phyloP scores from a whole-genome alignment of 345 rosid species.

The Eucalyptus regnans region DNA sequence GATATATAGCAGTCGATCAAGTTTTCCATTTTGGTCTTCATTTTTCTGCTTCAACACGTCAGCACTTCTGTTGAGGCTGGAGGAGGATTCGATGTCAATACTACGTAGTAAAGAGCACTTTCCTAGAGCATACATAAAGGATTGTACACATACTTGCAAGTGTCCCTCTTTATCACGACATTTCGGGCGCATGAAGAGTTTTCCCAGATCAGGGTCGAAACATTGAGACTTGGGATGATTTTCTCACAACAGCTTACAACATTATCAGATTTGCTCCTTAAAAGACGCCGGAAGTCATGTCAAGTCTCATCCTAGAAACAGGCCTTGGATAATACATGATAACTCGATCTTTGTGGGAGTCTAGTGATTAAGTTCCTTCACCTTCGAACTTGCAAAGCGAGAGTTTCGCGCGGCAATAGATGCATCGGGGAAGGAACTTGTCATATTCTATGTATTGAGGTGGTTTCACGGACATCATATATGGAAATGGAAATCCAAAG shows the following conservation, averaged over 20 bases:
- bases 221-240: accelerated
- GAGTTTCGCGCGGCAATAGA: neutral
- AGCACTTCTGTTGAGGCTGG: neutral
- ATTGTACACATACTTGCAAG: neutral
- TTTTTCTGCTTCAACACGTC: neutral
- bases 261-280: neutral
- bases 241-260: neutral
- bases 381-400: neutral
- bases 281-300: neutral
- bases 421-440: neutral
- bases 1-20: neutral
- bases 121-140: neutral
- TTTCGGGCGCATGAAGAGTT: accelerated
- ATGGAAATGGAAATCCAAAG: neutral
- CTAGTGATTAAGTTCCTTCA: neutral
- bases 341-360: neutral
- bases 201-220: neutral
- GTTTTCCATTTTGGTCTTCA: neutral
- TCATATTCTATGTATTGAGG: neutral
- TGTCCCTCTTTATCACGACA: neutral
- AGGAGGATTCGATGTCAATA: neutral
- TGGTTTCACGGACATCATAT: neutral
- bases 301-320: neutral
- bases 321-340: neutral
- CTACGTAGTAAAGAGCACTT: neutral